Conservation (phyloP, 768 basidiomycete species). For the Trametes meyenii region DNA sequence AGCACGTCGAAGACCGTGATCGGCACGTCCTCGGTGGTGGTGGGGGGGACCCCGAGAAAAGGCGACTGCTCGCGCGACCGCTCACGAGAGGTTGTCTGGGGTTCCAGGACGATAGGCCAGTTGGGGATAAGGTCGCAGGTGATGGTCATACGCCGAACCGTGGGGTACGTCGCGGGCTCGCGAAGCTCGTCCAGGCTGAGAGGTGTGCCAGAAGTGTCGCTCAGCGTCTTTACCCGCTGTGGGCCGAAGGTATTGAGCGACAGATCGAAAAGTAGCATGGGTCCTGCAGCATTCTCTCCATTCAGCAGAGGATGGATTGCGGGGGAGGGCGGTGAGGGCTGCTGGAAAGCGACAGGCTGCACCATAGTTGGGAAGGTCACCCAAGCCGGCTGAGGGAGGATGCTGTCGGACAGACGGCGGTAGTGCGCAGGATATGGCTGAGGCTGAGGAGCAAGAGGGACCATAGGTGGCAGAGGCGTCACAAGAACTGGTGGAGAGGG, state of each 20-base stretch:
- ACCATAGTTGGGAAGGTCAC: conserved; percentile 24
- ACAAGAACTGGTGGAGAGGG: conserved; percentile 31
- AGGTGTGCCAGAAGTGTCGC: conserved; percentile 37
- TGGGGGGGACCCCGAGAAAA: conserved; percentile 25
- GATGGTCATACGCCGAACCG: conserved; percentile 57
- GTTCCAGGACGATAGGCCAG: conserved; percentile 63
- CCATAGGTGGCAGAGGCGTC: conserved; percentile 25
- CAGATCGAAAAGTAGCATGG: conserved; percentile 59
- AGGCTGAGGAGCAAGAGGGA: conserved; percentile 18
- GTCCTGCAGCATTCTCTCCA: conserved; percentile 45
- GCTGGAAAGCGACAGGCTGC: conserved; percentile 21
- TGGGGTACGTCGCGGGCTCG: conserved; percentile 59
- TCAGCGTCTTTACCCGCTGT: conserved; percentile 41
- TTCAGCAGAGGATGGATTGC: conserved; percentile 55
- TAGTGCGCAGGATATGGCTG: conserved; percentile 21
- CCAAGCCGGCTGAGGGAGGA: conserved; percentile 28
- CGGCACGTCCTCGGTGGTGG: conserved; percentile 36
- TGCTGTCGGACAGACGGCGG: conserved; percentile 30
- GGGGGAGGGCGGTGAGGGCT: conserved; percentile 10
- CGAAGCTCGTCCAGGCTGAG: conserved; percentile 49
- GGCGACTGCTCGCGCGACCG: conserved; percentile 21
- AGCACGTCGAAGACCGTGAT: conserved; percentile 66
- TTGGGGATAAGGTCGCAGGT: conserved; percentile 55
- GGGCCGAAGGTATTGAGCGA: conserved; percentile 51
- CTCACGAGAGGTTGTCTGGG: conserved; percentile 22